phyloP scores from a whole-genome alignment of 495 filamentous ascomycete genomes.

The Hypoxylon intermedium region DNA sequence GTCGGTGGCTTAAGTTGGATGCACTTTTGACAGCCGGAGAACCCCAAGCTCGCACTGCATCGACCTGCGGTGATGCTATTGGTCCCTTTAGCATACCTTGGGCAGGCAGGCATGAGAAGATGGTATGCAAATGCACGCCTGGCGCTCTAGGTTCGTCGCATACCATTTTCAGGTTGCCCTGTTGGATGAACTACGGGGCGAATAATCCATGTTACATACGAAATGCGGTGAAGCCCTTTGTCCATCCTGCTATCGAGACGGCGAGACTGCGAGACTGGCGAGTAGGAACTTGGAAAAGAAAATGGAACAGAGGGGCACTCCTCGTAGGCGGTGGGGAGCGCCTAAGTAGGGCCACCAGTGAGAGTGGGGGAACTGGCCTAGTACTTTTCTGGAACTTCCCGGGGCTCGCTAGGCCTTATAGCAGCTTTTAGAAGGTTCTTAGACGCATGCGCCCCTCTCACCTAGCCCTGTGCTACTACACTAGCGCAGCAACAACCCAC shows the following conservation, averaged over 20 bases:
- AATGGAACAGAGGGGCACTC: slow-evolving; percentile 14
- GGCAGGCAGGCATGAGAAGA: slow-evolving; percentile 27
- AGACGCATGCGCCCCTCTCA: not conserved
- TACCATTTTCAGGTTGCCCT: slow-evolving; percentile 8
- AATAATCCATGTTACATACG: slow-evolving; percentile 22
- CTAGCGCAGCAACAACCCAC: slow-evolving; percentile 1
- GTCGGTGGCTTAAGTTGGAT: slow-evolving; percentile 30
- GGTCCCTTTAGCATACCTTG: slow-evolving; percentile 13
- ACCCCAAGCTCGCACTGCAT: slow-evolving; percentile 6
- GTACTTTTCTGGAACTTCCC: not conserved
- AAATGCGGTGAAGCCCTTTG: slow-evolving; percentile 37
- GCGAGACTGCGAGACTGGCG: too few species aligned
- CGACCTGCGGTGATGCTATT: slow-evolving; percentile 12
- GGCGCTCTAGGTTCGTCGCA: slow-evolving; percentile 9
- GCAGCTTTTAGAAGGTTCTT: not conserved
- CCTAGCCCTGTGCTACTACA: not conserved
- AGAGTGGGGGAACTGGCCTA: slow-evolving; percentile 6
- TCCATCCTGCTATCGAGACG: too few species aligned
- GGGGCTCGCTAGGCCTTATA: not conserved
- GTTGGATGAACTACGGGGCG: slow-evolving; percentile 18
- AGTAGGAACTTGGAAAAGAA: slow-evolving; percentile 2
- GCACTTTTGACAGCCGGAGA: slow-evolving; percentile 18
- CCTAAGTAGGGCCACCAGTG: too few species aligned
- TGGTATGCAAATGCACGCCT: slow-evolving; percentile 12
- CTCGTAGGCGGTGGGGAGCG: slow-evolving; percentile 1